Evolutionary conservation across 768 basidiomycete genomes (phyloP).

Genomic region (Mycena maculata): DNA sequence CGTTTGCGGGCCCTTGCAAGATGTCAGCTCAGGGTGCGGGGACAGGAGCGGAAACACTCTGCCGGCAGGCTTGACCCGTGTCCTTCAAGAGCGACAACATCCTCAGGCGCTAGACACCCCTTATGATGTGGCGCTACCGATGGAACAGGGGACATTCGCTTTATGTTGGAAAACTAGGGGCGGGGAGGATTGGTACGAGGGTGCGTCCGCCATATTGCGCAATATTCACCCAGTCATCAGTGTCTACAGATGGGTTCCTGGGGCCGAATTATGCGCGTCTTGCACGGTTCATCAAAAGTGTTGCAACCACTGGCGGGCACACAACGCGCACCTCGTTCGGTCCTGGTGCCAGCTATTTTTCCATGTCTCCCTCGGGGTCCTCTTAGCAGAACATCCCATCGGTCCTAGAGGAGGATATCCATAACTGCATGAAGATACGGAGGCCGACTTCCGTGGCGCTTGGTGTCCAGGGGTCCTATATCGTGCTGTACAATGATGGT

Average conservation of each 20-base stretch:
- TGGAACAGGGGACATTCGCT: slow-evolving; percentile 7
- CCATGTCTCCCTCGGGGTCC: slow-evolving; percentile 16
- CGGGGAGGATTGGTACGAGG: slow-evolving; percentile 19
- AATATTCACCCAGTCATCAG: not conserved
- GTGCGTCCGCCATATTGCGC: not conserved
- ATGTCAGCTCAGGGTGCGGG: not conserved
- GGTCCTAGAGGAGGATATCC: slow-evolving; percentile 19
- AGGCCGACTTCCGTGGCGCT: slow-evolving; percentile 18
- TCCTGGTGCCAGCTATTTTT: slow-evolving; percentile 21
- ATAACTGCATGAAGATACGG: not conserved
- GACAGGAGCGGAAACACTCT: slow-evolving; percentile 16
- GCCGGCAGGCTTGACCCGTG: not conserved
- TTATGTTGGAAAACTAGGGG: slow-evolving; percentile 14
- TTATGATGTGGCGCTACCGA: slow-evolving; percentile 28
- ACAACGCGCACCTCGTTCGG: slow-evolving; percentile 26
- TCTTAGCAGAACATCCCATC: slow-evolving; percentile 22
- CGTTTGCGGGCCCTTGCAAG: no score
- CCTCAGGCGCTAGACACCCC: slow-evolving; percentile 19
- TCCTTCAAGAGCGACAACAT: slow-evolving; percentile 13
- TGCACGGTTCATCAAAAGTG: slow-evolving; percentile 6
- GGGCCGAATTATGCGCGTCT: slow-evolving; percentile 18
- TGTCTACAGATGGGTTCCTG: not conserved
- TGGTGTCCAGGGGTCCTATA: slow-evolving; percentile 24
- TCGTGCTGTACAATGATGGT: slow-evolving; percentile 25
- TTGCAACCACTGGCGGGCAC: not conserved